These are phyloP conservation scores for Henckelia pumila DNA, from an alignment of 257 asterid genomes.

Conservation along the genomic window DNA sequence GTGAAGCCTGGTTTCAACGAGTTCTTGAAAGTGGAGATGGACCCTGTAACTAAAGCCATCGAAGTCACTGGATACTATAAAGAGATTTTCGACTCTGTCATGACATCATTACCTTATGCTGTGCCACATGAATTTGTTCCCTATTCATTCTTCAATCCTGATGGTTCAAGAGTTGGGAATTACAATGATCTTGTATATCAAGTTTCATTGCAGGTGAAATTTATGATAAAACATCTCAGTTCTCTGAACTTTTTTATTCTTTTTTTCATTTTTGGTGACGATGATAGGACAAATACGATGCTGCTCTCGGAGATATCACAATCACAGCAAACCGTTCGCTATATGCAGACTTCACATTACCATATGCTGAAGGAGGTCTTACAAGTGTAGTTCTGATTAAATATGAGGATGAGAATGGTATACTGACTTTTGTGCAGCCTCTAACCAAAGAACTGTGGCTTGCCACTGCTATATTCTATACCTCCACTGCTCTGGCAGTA, in stretches of 20 bases:
- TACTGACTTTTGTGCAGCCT: constrained; percentile 32
- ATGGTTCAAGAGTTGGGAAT: constrained; percentile 35
- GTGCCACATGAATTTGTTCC: constrained; percentile 34
- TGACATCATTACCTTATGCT: constrained; percentile 36
- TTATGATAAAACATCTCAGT: not conserved
- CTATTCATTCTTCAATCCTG: constrained; percentile 22
- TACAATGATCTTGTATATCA: constrained; percentile 51
- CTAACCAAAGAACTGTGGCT: constrained; percentile 38
- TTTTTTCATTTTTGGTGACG: constrained; percentile 1
- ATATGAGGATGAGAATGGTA: constrained; percentile 27
- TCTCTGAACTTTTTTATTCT: not conserved
- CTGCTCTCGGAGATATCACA: constrained; percentile 48
- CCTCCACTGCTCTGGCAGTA: constrained; percentile 28
- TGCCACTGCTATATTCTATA: constrained; percentile 25
- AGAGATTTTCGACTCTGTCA: constrained; percentile 38
- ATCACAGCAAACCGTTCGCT: constrained; percentile 40
- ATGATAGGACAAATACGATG: constrained; percentile 34
- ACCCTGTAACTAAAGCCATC: constrained; percentile 23
- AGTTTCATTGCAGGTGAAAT: constrained; percentile 39
- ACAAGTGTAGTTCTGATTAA: constrained; percentile 30
- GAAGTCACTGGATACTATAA: constrained; percentile 34
- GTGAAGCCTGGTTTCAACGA: constrained; percentile 22
- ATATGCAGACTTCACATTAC: constrained; percentile 41
- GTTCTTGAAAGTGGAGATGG: constrained; percentile 27
- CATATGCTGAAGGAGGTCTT: constrained; percentile 45